These are phyloP conservation scores for Solioccasus polychromus DNA, from an alignment of 768 basidiomycete genomes.

Conservation along the genomic window DNA sequence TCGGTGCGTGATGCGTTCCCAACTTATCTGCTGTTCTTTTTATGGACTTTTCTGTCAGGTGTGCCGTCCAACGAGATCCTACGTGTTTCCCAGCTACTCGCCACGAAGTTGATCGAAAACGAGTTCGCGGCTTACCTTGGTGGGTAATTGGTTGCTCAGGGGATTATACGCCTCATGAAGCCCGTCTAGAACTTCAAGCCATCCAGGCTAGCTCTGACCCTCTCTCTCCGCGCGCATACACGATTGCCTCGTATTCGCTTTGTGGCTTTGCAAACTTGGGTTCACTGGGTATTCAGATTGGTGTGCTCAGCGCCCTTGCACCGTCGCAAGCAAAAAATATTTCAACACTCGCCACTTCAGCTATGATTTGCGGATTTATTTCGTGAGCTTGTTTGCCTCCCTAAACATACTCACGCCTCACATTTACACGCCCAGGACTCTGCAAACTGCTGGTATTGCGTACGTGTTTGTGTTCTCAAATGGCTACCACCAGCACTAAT, in stretches of 20 bases:
- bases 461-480: conserved; percentile 31
- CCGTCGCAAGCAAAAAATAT: conserved; percentile 70
- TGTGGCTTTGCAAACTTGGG: conserved; percentile 91
- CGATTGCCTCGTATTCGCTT: conserved; percentile 82
- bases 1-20: conserved; percentile 32
- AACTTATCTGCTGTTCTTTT: background rate
- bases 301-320: conserved; percentile 68
- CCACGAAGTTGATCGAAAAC: conserved; percentile 83
- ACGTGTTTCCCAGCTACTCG: conserved; percentile 74
- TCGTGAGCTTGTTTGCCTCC: conserved; percentile 30
- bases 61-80: conserved; percentile 83
- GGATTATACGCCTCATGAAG: background rate
- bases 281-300: conserved; percentile 84
- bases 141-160: conserved; percentile 13
- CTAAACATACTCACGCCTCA: background rate
- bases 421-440: conserved; percentile 31
- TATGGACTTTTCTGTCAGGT: conserved; percentile 32
- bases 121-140: conserved; percentile 76
- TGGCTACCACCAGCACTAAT: conserved; percentile 4
- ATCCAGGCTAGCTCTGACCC: conserved; percentile 51
- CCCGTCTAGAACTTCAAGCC: conserved; percentile 32
- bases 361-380: conserved; percentile 70
- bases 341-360: conserved; percentile 62
- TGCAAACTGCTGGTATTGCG: conserved; percentile 60
- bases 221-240: conserved; percentile 70